Base-by-base conservation (phyloP, 257 asterid genomes). In the Catharanthus roseus region DNA sequence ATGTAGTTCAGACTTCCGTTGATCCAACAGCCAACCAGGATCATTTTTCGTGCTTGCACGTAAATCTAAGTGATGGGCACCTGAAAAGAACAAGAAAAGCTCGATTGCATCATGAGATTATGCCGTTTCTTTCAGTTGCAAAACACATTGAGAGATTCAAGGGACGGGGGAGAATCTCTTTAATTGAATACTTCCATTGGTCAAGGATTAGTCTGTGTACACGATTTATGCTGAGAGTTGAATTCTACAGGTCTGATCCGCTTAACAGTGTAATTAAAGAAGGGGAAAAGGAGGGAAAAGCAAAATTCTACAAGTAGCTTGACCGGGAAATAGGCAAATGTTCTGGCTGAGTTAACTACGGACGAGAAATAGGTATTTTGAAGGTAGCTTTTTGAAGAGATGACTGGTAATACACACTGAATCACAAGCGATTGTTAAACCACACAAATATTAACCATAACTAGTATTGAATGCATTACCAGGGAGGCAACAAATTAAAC, bases 61-160 rank as follows among this genome's bases (percentile, higher is more conserved):
- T 61, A 92, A 77, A 84, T 92, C 98, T 55, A 92, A 63, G 81
- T 92, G 98, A 86, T 90, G 98, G 76, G 98, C 98, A 62, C 98
- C 97, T 92, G 65, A 68, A 50, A 24, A 74, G 28, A 28, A 68
- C 36, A 7, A 19, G 23, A 31, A 6, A n/a, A n/a, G n/a, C n/a
- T n/a, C n/a, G n/a, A n/a, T n/a, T n/a, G n/a, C n/a, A n/a, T 8
- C 42, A 38, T 3, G 3, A 38, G 8, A 60, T 10, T 19, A 19
- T 36, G 55, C n/a, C 19, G 23, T 49, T 49, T 8, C 23, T 16
- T 18, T 1, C 1, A 49, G 24, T 19, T 8, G 23, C 24, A 49
- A 19, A 18, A 49, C 54, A 2, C 26, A 33, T 24, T 23, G 16
- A 62, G 67, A 62, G 34, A 34, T 34, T 62, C 3, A 18, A 62